A percentile compares a stretch with the other conserved stretches of the same genome.
phyloP scores from a whole-genome alignment of 2,329 filamentous ascomycete species.

The Mariannaea elegans region DNA sequence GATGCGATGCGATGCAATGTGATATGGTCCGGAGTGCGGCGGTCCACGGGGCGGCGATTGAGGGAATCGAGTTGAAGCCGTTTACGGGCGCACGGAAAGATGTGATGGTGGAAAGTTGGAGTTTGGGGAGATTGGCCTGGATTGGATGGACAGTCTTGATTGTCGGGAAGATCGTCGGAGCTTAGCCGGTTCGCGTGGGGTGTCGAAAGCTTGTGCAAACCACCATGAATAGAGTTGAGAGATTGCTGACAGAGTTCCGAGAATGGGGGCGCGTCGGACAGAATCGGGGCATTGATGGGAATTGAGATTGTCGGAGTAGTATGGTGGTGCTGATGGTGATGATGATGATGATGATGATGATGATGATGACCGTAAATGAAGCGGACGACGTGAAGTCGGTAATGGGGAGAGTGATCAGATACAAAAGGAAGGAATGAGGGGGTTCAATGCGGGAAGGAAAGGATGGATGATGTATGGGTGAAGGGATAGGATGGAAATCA shows the following conservation, averaged over 20 bases:
- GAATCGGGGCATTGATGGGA: constrained; percentile 30
- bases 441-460: constrained; percentile 17
- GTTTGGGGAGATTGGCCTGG: constrained; percentile 22
- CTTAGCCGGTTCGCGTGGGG: constrained; percentile 31
- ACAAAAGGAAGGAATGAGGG: constrained; percentile 20
- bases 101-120: constrained; percentile 18
- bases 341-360: constrained; percentile 2
- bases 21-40: constrained; percentile 14
- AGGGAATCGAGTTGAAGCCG: constrained; percentile 15
- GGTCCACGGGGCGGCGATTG: not conserved
- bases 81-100: constrained; percentile 18
- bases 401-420: constrained; percentile 18
- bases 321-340: not conserved
- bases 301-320: not conserved
- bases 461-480: constrained; percentile 13
- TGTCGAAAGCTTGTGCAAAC: constrained; percentile 17
- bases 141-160: constrained; percentile 17
- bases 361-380: constrained; percentile 15
- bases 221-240: constrained; percentile 29
- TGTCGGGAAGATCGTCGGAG: constrained; percentile 33
- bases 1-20: constrained; percentile 24
- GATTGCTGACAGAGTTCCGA: constrained; percentile 34
- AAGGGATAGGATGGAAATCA: constrained; percentile 28
- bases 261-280: constrained; percentile 34
- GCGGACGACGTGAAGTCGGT: not conserved